These are phyloP conservation scores for Monosporascus sp. DNA, from an alignment of 2,329 filamentous ascomycete genomes.

Conservation along the genomic window DNA sequence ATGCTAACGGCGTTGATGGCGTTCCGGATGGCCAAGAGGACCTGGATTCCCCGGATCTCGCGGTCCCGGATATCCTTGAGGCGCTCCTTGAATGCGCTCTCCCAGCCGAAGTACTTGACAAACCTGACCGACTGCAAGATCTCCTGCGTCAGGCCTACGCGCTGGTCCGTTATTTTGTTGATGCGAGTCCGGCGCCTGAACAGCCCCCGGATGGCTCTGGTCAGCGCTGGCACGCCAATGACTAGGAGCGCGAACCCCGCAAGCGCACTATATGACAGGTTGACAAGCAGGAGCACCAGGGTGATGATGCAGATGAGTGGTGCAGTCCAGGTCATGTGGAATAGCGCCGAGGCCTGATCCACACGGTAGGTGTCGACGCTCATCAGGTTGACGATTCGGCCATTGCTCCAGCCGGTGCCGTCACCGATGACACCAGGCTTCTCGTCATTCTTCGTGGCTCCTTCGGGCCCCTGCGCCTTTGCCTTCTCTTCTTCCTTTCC, in stretches of 20 bases:
- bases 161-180: slow-evolving; percentile 90
- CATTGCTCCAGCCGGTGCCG: slow-evolving; percentile 84
- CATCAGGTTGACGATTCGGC: slow-evolving; percentile 88
- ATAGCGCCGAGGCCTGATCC: slow-evolving; percentile 80
- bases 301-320: slow-evolving; percentile 76
- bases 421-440: slow-evolving; percentile 55
- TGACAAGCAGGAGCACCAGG: slow-evolving; percentile 73
- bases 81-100: slow-evolving; percentile 75
- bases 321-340: slow-evolving; percentile 87
- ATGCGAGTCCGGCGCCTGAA: slow-evolving; percentile 72
- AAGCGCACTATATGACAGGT: slow-evolving; percentile 83
- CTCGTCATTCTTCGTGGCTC: slow-evolving; percentile 27
- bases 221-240: slow-evolving; percentile 71
- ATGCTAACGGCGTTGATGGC: slow-evolving; percentile 79
- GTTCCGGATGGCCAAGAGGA: slow-evolving; percentile 76
- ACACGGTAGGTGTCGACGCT: slow-evolving; percentile 91
- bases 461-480: slow-evolving; percentile 30
- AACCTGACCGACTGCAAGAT: slow-evolving; percentile 88
- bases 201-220: slow-evolving; percentile 68
- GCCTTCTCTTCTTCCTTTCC: slow-evolving; percentile 40
- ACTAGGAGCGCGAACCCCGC: slow-evolving; percentile 81
- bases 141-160: slow-evolving; percentile 86
- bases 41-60: slow-evolving; percentile 80
- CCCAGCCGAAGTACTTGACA: slow-evolving; percentile 97
- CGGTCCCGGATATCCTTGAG: slow-evolving; percentile 66